Evolutionary conservation across 495 filamentous ascomycete species (phyloP), one percentile per base, ranked within the genome.

Genomic region (Hypoxylon crocopeplum): DNA sequence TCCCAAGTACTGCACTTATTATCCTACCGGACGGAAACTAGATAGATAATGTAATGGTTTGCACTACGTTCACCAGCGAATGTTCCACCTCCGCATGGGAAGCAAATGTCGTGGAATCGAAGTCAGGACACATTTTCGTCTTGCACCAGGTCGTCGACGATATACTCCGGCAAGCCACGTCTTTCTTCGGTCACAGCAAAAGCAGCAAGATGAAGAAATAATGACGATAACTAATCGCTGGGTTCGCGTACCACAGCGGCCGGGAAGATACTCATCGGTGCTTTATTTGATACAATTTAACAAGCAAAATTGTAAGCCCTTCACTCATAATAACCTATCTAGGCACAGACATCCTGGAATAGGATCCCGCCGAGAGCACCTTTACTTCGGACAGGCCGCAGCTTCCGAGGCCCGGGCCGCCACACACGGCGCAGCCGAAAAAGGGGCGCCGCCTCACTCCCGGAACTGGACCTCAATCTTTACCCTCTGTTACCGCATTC

Each of bases 271-370:
- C 46, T 16, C 13, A 7, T n/a, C 1, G 20, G n/a, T 34, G 27
- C 33, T 49, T 10, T 38, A 38, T 27, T 49, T n/a, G 46, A 34
- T 13, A 36, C 45, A 34, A 5, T 5, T 33, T 36, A n/a, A 16
- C 30, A 16, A 19, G 32, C 12, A 10, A 34, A 3, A 3, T 12
- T n/a, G 32, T 3, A 34, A 12, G 12, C 4, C 32, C n/a, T 34
- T 8, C 24, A 27, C 8, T 11, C 6, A 42, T 2, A 15, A 42
- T 25, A 25, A 10, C 20, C 12, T 25, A 7, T 3, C 5, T n/a
- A n/a, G n/a, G n/a, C n/a, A n/a, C n/a, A n/a, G n/a, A n/a, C n/a
- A n/a, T n/a, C n/a, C n/a, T n/a, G n/a, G n/a, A n/a, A n/a, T n/a
- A n/a, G n/a, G n/a, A n/a, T n/a, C n/a, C n/a, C n/a, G n/a, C n/a